Percentiles rank a stretch among this genome's conserved stretches.
Evolutionary conservation across 2,329 filamentous ascomycete genomes (phyloP).

Genomic region (Neofusicoccum umdonicola): DNA sequence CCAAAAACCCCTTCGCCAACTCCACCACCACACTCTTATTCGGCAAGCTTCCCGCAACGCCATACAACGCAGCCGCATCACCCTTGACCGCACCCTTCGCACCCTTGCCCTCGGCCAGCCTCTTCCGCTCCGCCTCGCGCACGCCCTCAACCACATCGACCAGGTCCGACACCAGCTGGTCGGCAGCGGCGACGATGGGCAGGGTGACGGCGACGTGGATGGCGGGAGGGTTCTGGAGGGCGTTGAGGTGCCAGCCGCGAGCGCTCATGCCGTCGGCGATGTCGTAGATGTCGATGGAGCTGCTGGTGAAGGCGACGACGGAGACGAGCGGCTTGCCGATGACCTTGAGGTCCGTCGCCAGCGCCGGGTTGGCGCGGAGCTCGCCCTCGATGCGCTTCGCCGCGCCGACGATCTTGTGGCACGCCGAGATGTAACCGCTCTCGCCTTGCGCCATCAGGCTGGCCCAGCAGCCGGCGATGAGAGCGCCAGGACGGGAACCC

Average conservation of each 20-base stretch:
- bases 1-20: slow-evolving; percentile 84
- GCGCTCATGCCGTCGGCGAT: slow-evolving; percentile 82
- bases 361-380: slow-evolving; percentile 65
- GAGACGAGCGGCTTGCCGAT: slow-evolving; percentile 84
- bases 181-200: slow-evolving; percentile 77
- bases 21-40: slow-evolving; percentile 95
- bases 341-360: slow-evolving; percentile 72
- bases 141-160: slow-evolving; percentile 63
- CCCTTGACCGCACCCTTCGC: slow-evolving; percentile 60
- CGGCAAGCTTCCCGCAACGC: slow-evolving; percentile 88
- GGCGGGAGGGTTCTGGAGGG: slow-evolving; percentile 84
- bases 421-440: slow-evolving; percentile 81
- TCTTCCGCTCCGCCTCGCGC: slow-evolving; percentile 75
- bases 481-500: slow-evolving; percentile 83
- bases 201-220: slow-evolving; percentile 93
- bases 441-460: slow-evolving; percentile 87
- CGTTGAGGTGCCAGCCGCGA: slow-evolving; percentile 94
- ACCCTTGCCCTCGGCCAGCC: slow-evolving; percentile 66
- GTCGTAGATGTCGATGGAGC: slow-evolving; percentile 88
- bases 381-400: slow-evolving; percentile 76
- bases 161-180: slow-evolving; percentile 72
- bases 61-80: slow-evolving; percentile 86
- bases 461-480: slow-evolving; percentile 96
- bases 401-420: slow-evolving; percentile 81
- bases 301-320: slow-evolving; percentile 84